These are phyloP conservation scores for Lumnitzera littorea DNA, from an alignment of 345 rosid species.

Conservation along the genomic window DNA sequence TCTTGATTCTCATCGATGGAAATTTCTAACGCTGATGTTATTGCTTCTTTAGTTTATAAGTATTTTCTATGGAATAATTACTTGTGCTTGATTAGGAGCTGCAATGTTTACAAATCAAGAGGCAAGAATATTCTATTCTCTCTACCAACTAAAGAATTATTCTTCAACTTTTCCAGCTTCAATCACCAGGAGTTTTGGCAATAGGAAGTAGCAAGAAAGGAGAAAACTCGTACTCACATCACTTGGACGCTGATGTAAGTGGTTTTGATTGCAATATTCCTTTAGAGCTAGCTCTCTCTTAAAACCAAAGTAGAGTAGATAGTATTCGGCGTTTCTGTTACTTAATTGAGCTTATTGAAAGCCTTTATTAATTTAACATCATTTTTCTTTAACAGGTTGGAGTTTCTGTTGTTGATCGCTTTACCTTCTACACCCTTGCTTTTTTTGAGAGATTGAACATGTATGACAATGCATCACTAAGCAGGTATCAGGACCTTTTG, in stretches of 20 bases:
- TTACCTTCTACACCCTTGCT: slow-evolving; percentile 87
- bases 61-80: too few species aligned
- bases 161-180: slow-evolving; percentile 46
- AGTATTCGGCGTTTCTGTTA: not conserved
- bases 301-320: too few species aligned
- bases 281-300: too few species aligned
- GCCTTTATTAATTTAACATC: slow-evolving; percentile 6
- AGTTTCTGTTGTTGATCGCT: slow-evolving; percentile 93
- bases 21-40: too few species aligned
- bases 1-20: too few species aligned
- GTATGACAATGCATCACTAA: slow-evolving; percentile 82
- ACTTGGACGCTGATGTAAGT: slow-evolving; percentile 91
- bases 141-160: slow-evolving; percentile 6
- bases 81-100: too few species aligned
- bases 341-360: not conserved
- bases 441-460: slow-evolving; percentile 89
- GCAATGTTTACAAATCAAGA: not conserved
- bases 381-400: slow-evolving; percentile 55
- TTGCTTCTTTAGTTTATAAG: too few species aligned
- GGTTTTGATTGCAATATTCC: too few species aligned
- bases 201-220: slow-evolving; percentile 97
- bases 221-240: slow-evolving; percentile 99
- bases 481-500: slow-evolving; percentile 39
- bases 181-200: slow-evolving; percentile 91
- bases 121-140: not conserved